Evolutionary conservation across 2,329 filamentous ascomycete genomes (phyloP).

Genomic region (Penicillium sp.): DNA sequence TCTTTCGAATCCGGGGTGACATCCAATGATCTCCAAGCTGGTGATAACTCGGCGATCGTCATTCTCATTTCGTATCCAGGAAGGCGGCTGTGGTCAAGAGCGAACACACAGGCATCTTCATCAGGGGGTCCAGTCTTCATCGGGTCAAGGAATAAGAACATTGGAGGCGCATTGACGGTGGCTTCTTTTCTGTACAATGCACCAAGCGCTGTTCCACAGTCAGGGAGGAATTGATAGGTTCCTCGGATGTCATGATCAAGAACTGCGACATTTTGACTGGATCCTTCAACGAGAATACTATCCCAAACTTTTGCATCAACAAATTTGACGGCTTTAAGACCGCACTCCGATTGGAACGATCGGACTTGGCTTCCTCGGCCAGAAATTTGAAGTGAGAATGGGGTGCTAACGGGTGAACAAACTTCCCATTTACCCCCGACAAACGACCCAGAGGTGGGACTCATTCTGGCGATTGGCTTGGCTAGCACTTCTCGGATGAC

Average conservation of each 20-base stretch:
- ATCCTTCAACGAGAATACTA: conserved; percentile 42
- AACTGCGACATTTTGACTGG: conserved; percentile 27
- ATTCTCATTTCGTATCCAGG: conserved; percentile 49
- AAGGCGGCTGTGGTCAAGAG: conserved; percentile 48
- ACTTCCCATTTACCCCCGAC: conserved; percentile 48
- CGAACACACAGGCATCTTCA: conserved; percentile 59
- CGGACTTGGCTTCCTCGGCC: conserved; percentile 34
- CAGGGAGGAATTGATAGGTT: conserved; percentile 51
- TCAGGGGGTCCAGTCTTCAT: conserved; percentile 47
- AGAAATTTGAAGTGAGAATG: conserved; percentile 38
- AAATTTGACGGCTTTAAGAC: conserved; percentile 41
- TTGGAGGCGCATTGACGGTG: conserved; percentile 17
- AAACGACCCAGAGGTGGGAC: conserved; percentile 31
- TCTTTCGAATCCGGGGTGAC: conserved; percentile 15
- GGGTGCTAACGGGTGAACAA: conserved; percentile 41
- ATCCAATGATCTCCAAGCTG: conserved; percentile 46
- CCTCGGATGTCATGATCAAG: conserved; percentile 49
- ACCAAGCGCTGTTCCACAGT: conserved; percentile 59
- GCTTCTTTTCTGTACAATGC: conserved; percentile 53
- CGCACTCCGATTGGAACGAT: conserved; percentile 44
- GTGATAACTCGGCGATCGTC: conserved; percentile 48
- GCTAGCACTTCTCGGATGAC: conserved; percentile 44
- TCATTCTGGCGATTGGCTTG: conserved; percentile 52
- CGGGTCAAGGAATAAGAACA: conserved; percentile 62
- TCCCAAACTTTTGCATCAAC: conserved; percentile 47